These are phyloP conservation scores for Kingdonia uniflora DNA, from an alignment of 164 flowering plant genomes.

Conservation along the genomic window DNA sequence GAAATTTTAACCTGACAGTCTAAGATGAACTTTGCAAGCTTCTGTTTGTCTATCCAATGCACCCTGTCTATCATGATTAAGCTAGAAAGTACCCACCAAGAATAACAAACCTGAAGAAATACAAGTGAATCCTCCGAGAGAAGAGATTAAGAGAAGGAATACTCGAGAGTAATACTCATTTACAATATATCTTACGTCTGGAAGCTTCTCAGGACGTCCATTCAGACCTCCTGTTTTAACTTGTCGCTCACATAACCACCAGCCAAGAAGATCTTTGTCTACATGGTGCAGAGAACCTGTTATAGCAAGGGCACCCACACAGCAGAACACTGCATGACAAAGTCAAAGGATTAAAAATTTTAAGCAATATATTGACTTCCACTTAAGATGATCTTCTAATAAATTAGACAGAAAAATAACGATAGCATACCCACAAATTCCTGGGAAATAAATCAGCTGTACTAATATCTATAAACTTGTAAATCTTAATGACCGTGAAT, in stretches of 20 bases:
- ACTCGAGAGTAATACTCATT: not conserved
- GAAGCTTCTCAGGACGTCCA: constrained; percentile 96
- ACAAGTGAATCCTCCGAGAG: not conserved
- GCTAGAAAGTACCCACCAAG: constrained; percentile 99
- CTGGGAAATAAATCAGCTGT: too few species aligned
- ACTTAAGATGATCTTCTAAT: too few species aligned
- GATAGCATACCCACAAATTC: too few species aligned
- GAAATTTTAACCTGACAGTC: constrained; percentile 64
- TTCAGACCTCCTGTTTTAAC: constrained; percentile 84
- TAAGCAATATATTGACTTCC: too few species aligned
- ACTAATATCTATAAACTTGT: too few species aligned
- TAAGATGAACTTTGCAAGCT: constrained; percentile 67
- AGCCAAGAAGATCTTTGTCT: constrained; percentile 87
- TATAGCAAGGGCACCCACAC: constrained; percentile 90
- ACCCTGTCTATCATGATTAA: constrained; percentile 84
- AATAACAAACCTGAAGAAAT: constrained; percentile 82
- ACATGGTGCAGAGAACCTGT: constrained; percentile 68
- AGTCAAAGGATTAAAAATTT: too few species aligned
- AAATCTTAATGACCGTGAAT: too few species aligned
- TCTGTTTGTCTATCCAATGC: constrained; percentile 86
- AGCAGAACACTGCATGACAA: constrained; percentile 66
- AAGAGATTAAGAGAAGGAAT: not conserved
- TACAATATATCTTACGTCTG: constrained; percentile 49
- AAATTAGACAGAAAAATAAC: too few species aligned
- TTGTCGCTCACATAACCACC: constrained; percentile 97